Base-by-base conservation (phyloP, 139 green algal genomes). In the Parachlorella kessleri region DNA sequence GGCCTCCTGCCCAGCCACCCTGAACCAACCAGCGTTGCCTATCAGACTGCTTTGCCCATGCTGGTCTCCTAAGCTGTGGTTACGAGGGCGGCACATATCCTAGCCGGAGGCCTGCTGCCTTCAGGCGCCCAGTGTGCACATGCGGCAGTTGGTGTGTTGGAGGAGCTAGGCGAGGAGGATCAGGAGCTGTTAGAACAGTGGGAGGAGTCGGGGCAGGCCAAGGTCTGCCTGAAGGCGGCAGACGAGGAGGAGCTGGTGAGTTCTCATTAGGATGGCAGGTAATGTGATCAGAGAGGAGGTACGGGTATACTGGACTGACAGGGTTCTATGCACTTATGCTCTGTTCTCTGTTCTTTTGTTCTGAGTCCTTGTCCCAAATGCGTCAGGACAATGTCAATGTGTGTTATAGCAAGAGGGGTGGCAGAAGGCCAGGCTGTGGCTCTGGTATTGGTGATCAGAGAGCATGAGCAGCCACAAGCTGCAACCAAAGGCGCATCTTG, bases 51-150 rank as follows among this genome's bases (percentile, higher is more conserved):
- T n/a, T n/a, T n/a, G n/a, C n/a, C n/a, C n/a, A n/a, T n/a, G n/a
- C n/a, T n/a, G n/a, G n/a, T n/a, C n/a, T n/a, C n/a, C n/a, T n/a
- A n/a, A n/a, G n/a, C n/a, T n/a, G n/a, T n/a, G n/a, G n/a, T n/a
- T n/a, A n/a, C n/a, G n/a, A n/a, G n/a, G n/a, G n/a, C n/a, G n/a
- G n/a, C n/a, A n/a, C n/a, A n/a, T n/a, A n/a, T n/a, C n/a, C n/a
- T n/a, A n/a, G n/a, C n/a, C n/a, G n/a, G n/a, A n/a, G n/a, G n/a
- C n/a, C n/a, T n/a, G n/a, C 63, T 1, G 14, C 10, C 38, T 72
- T 75, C 88, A 92, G 91, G 89, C 28, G 94, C 94, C 36, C 94
- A 98, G 73, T 96, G 92, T 77, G 87, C 88, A 18, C 94, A 98
- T 72, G 94, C 92, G 3, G 92, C 94, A 4, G 86, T 95, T 21